A percentile compares a stretch with the other conserved stretches of the same genome.
Evolutionary conservation across 371 early-diverging fungal species (phyloP).

Genomic region (Mucor sp.): DNA sequence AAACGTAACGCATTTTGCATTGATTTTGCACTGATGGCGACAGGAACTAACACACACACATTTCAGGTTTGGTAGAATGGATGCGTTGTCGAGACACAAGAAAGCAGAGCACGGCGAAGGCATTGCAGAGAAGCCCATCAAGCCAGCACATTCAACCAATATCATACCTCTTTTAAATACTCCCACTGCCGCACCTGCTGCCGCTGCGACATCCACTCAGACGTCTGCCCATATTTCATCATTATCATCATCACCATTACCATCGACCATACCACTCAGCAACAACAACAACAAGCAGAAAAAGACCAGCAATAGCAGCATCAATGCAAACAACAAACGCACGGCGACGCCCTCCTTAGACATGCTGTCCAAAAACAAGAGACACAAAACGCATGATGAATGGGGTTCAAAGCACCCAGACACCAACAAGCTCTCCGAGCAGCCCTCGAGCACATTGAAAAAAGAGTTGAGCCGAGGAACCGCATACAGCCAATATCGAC

Average conservation of each 20-base stretch:
- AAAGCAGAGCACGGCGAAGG: slow-evolving; percentile 36
- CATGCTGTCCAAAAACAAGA: slow-evolving; percentile 13
- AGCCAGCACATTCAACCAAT: background rate
- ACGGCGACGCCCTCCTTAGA: slow-evolving; percentile 6
- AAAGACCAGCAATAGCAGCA: background rate
- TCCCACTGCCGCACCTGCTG: background rate
- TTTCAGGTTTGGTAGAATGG: slow-evolving; percentile 47
- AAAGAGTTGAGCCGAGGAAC: background rate
- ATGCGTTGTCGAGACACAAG: slow-evolving; percentile 46
- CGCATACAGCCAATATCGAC: slow-evolving; percentile 38
- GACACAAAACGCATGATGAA: background rate
- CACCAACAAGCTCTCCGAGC: background rate
- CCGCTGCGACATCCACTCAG: background rate
- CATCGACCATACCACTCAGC: background rate
- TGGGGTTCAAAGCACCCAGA: slow-evolving; percentile 6
- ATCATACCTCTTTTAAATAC: slow-evolving; percentile 2
- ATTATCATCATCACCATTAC: too few relatives aligned
- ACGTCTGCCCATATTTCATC: background rate
- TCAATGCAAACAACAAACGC: background rate
- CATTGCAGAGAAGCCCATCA: background rate
- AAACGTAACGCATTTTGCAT: slow-evolving; percentile 33
- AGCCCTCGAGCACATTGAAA: background rate
- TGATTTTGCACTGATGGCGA: background rate
- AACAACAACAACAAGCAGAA: background rate
- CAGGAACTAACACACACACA: background rate